Base-by-base conservation (phyloP, 805 yeast genomes). In the Nakazawaea holstii region DNA sequence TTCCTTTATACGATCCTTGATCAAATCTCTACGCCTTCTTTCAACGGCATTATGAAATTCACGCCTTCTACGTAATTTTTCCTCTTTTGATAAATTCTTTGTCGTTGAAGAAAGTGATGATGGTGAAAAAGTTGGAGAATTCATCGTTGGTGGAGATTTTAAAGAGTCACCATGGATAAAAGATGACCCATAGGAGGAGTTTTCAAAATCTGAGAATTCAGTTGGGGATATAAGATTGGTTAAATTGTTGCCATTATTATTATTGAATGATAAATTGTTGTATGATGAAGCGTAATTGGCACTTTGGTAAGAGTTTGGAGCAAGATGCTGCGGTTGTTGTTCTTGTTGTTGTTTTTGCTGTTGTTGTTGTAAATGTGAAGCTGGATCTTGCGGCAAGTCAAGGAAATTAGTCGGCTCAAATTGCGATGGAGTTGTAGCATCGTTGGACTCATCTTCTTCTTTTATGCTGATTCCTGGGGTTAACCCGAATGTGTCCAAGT, bases 41-140 rank as follows among this genome's bases (percentile, higher is more conserved):
- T 91, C 98, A 4, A 91, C 97, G 1, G 96, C 96, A 60, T 91
- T 91, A 64, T 91, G 98, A 52, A 89, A 83, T 60, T 90, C 96
- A 50, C 96, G 70, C 52, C 96, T 75, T 52, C 96, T 74, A 51
- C 80, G 77, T 46, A 86, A 62, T 59, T 85, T 86, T 50, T 84
- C 89, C 45, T 85, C 95, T 57, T 79, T 80, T 4, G 76, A 64
- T 35, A 75, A 43, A 54, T 63, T 46, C 65, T 66, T 4, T 66
- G 65, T 48, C 45, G 65, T 67, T 1, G 66, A 53, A 4, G 64
- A 60, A 33, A 55, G 50, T 4, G 67, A 60, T 1, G 68, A 64
- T 1, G 70, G 69, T 1, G 68, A 64, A 1, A 48, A 48, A 13
- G 40, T 35, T 14, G 71, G 69, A 2, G 70, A 65, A 35, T 62